These are phyloP conservation scores for Aspergillus fumigatiaffinis DNA, from an alignment of 2,329 filamentous ascomycete species.

Conservation along the genomic window DNA sequence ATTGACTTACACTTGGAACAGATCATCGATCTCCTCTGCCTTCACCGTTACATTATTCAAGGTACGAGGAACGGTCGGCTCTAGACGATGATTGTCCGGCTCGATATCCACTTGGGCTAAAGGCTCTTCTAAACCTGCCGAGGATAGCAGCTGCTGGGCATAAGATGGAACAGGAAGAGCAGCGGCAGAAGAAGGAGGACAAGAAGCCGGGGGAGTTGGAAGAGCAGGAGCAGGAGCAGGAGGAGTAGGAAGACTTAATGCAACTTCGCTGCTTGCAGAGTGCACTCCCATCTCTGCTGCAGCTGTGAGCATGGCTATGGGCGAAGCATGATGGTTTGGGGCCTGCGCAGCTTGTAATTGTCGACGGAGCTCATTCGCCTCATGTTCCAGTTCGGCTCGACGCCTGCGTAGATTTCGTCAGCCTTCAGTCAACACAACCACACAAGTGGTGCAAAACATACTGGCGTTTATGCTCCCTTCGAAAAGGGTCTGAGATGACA, in stretches of 20 bases:
- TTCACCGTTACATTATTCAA: conserved; percentile 29
- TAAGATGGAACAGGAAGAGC: conserved; percentile 13
- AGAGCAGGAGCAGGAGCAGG: conserved; percentile 15
- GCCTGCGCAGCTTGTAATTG: conserved; percentile 28
- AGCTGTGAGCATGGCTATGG: conserved; percentile 28
- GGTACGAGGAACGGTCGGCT: conserved; percentile 26
- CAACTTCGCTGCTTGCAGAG: conserved; percentile 3
- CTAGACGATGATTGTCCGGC: conserved; percentile 6
- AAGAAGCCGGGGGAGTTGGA: background rate
- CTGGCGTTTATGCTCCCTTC: conserved; percentile 41
- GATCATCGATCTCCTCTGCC: conserved; percentile 34
- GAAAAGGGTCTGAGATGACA: conserved; percentile 41
- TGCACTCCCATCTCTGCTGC: conserved; percentile 29
- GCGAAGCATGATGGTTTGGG: conserved; percentile 16
- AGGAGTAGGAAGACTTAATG: conserved; percentile 10
- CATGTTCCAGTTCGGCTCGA: conserved; percentile 36
- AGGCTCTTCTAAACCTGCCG: conserved; percentile 14
- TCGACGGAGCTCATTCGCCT: conserved; percentile 35
- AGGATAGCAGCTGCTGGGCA: conserved; percentile 18
- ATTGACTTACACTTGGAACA: conserved; percentile 32
- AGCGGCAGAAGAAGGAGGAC: conserved; percentile 15
- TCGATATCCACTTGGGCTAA: conserved; percentile 7
- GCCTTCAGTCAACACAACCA: background rate
- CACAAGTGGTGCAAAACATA: conserved; percentile 12
- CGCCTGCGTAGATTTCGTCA: conserved; percentile 20